These are phyloP conservation scores for Colletotrichum lupini DNA, from an alignment of 2,329 filamentous ascomycete species.

Conservation along the genomic window DNA sequence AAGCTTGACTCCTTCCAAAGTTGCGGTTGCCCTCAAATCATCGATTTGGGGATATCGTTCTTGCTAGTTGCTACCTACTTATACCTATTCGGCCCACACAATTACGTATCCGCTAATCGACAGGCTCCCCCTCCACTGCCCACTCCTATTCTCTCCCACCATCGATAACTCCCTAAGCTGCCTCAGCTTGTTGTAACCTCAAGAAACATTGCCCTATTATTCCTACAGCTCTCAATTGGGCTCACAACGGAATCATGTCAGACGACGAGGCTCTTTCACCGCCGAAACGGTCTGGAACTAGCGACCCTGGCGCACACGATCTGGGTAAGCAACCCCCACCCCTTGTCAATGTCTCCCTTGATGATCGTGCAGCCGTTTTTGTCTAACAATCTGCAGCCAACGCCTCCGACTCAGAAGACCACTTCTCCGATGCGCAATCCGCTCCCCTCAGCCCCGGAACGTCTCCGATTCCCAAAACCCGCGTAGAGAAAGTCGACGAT, in stretches of 20 bases:
- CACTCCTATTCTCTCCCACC: conserved; percentile 33
- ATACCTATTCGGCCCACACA: conserved; percentile 21
- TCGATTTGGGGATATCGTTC: conserved; percentile 17
- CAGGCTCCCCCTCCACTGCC: conserved; percentile 27
- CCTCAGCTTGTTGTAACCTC: conserved; percentile 3
- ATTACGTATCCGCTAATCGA: conserved; percentile 36
- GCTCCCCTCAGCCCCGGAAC: conserved; percentile 54
- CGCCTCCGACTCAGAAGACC: conserved; percentile 74
- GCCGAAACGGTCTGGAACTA: conserved; percentile 52
- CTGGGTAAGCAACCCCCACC: conserved; percentile 54
- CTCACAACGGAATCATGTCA: conserved; percentile 39
- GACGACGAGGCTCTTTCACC: conserved; percentile 52
- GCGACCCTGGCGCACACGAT: conserved; percentile 70
- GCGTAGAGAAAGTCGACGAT: conserved; percentile 69
- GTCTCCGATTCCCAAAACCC: conserved; percentile 68
- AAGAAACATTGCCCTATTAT: neutral
- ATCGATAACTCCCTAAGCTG: conserved; percentile 17
- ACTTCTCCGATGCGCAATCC: conserved; percentile 75
- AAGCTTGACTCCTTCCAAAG: neutral
- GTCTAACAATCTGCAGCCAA: conserved; percentile 51
- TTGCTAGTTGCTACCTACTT: neutral
- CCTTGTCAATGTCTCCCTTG: conserved; percentile 10
- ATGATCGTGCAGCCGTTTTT: conserved; percentile 6
- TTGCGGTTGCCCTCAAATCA: neutral
- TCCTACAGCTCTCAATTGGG: conserved; percentile 3